Evolutionary conservation across 148 eudicot species (phyloP), one percentile per base, ranked within the genome.

Genomic region (Silene latifolia): DNA sequence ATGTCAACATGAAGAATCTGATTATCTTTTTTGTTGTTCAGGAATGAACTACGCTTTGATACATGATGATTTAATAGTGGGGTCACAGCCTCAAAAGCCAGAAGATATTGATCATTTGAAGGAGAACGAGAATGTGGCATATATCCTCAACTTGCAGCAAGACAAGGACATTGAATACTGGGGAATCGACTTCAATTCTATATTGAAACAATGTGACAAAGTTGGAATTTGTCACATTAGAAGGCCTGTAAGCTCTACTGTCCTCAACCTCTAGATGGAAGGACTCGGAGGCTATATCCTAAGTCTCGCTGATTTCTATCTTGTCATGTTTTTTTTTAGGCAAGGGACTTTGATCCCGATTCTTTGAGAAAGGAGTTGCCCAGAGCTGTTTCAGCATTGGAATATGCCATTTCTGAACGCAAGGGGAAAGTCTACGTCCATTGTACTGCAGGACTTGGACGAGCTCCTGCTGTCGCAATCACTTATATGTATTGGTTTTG

Each of bases 401-500:
- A 91, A 76, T 83, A 90, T 89, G 98, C 93, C 51, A 79, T 93
- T 77, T 89, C 90, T 19, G 91, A 93, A 73, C 93, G 91, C 3
- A 91, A 87, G 72, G 98, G 97, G 80, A 89, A 83, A 85, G 89
- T 87, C 3, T 93, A 93, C 47, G 89, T 93, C 68, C 97, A 93
- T 79, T 93, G 98, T 83, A 91, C 98, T 14, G 98, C 98, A 56
- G 98, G 98, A 77, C 82, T 93, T 54, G 98, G 98, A 24, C 87
- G 98, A 74, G 97, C 98, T n/a, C 98, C 98, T 53, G 98, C 97
- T 67, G 90, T 89, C 79, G 89, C 95, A 5, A 88, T 93, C 76
- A 90, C 98, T 56, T 91, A 93, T 81, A 88, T 93, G 91, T 93
- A 88, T 87, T 93, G 98, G 98, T 93, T 93, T 56, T 80, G 87